A percentile compares a stretch with the other conserved stretches of the same genome.
phyloP scores from a whole-genome alignment of 2,329 filamentous ascomycete genomes.

The Aspergillus sergii region DNA sequence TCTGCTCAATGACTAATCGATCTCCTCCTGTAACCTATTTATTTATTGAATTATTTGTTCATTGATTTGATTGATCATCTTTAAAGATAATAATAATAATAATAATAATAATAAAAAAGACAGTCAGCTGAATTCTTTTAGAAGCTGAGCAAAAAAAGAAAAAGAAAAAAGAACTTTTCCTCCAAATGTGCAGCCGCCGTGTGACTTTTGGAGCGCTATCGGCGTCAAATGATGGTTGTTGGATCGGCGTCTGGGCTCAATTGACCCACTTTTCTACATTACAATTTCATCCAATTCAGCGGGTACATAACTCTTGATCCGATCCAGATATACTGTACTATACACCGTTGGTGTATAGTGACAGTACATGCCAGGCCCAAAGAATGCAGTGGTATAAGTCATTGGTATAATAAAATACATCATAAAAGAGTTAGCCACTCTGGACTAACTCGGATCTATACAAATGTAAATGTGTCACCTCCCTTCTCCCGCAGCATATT shows the following conservation, averaged over 20 bases:
- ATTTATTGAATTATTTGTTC: background rate
- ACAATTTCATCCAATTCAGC: no score
- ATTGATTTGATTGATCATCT: background rate
- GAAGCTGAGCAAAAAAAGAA: background rate
- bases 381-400: no score
- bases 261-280: no score
- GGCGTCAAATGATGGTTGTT: background rate
- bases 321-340: no score
- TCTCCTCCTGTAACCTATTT: background rate
- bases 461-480: constrained; percentile 91
- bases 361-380: no score
- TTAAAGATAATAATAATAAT: background rate
- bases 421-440: background rate
- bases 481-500: constrained; percentile 82
- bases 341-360: no score
- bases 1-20: background rate
- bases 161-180: background rate
- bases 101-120: background rate
- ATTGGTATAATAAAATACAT: background rate
- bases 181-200: background rate
- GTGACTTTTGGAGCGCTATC: background rate
- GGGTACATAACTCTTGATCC: no score
- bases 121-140: background rate
- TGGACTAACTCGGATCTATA: constrained; percentile 53
- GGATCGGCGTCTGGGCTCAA: no score